Percentiles rank a stretch among this genome's conserved stretches.
Conservation (phyloP, 192 early-diverging fungal species). For the Funneliformis mosseae region DNA sequence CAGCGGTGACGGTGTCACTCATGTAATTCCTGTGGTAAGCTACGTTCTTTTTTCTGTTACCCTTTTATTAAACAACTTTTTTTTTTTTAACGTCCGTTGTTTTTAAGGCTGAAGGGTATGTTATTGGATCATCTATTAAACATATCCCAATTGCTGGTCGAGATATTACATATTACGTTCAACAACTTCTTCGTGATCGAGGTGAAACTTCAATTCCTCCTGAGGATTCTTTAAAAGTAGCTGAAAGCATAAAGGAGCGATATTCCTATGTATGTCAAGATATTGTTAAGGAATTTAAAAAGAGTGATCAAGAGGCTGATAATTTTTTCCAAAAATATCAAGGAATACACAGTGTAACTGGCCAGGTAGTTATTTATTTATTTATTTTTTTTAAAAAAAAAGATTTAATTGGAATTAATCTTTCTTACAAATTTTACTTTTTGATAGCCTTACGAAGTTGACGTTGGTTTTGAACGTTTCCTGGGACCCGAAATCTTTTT, state of each 20-base stretch:
- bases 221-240: conserved; percentile 93
- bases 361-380: conserved; percentile 59
- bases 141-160: conserved; percentile 98
- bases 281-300: conserved; percentile 96
- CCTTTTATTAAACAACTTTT: background rate
- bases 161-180: conserved; percentile 97
- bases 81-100: background rate
- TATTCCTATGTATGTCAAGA: conserved; percentile 96
- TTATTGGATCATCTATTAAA: conserved; percentile 97
- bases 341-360: conserved; percentile 83
- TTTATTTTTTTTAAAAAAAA: no score
- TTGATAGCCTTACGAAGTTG: conserved; percentile 82
- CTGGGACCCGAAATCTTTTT: conserved; percentile 99
- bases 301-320: conserved; percentile 86
- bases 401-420: background rate
- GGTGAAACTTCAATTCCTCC: conserved; percentile 93
- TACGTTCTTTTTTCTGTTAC: background rate
- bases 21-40: conserved; percentile 96
- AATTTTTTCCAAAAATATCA: conserved; percentile 90
- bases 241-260: conserved; percentile 95
- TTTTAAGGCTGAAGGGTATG: conserved; percentile 92
- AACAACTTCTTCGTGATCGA: conserved; percentile 95
- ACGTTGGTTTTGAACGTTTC: conserved; percentile 98
- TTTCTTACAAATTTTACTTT: conserved; percentile 12
- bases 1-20: conserved; percentile 97